Base-by-base conservation (phyloP, 345 rosid species). In the Eucalyptus pauciflora region DNA sequence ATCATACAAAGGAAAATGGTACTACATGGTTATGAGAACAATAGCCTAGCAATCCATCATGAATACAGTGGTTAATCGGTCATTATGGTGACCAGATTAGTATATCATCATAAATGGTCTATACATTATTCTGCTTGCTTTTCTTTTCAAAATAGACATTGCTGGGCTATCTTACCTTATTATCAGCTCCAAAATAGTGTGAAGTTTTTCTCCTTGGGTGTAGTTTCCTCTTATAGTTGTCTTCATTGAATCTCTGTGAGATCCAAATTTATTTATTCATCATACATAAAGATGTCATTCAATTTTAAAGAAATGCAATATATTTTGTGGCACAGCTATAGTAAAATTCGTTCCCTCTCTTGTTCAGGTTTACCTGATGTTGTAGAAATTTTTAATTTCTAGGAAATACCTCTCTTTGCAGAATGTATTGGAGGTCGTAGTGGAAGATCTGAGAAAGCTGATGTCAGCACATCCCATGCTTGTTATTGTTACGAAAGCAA, bases 351-450 rank as follows among this genome's bases (percentile, higher is more conserved):
- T 41, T 76, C 14, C 85, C 29, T 41, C 81, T 71, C 31, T 29
- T 87, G 24, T 25, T 17, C 49, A 16, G 81, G 54, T 60, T 87
- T 60, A 41, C 50, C 54, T 81, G 71, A 79, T 54, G n/a, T 13
- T 52, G 58, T 89, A 29, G 29, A 31, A 31, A 37, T 87, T 71
- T 50, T 51, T 90, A 85, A 17, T 91, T 87, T 89, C 86, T 86
- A 96, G 99, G 96, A 97, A 94, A 90, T 92, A 91, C 89, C 88
- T 96, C 25, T 94, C 97, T 88, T 94, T 95, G 90, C 96, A 94
- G 37, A 92, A 89, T 88, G 94, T 96, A 86, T 91, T 88, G 81
- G 96, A 93, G 91, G 92, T 93, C 33, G 91, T 95, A 54, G 98
- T 97, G 91, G 92, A 91, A 85, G 99, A 97, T 89, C 49, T 96